These are phyloP conservation scores for Ophiostoma quercus DNA, from an alignment of 2,329 filamentous ascomycete species.

Conservation along the genomic window DNA sequence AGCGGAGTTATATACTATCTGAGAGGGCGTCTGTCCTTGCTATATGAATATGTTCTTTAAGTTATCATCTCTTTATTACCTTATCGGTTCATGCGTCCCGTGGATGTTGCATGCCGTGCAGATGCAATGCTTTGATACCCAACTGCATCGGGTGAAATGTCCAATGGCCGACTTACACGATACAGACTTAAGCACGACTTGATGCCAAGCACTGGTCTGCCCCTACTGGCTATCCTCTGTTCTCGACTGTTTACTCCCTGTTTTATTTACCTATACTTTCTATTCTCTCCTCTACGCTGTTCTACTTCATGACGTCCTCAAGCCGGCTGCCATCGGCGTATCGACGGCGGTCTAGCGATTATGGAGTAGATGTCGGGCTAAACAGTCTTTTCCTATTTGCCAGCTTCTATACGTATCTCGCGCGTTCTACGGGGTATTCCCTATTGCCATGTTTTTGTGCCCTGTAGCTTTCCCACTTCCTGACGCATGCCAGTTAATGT, in stretches of 20 bases:
- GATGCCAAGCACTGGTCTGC: not conserved
- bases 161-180: slow-evolving; percentile 1
- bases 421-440: not conserved
- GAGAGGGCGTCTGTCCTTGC: not conserved
- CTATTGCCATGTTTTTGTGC: not conserved
- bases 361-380: not conserved
- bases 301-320: no score
- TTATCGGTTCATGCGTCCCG: not conserved
- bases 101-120: not conserved
- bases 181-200: not conserved
- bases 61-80: not conserved
- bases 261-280: no score
- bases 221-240: not conserved
- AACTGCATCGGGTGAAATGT: not conserved
- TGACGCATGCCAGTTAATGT: not conserved
- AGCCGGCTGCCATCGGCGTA: not conserved
- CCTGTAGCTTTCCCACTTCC: not conserved
- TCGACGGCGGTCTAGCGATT: not conserved
- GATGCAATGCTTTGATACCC: not conserved
- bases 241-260: not conserved
- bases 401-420: not conserved
- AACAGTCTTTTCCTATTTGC: not conserved
- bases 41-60: not conserved
- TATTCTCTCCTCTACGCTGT: no score
- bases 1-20: slow-evolving; percentile 11